A percentile compares a stretch with the other conserved stretches of the same genome.
Evolutionary conservation across 2,329 filamentous ascomycete genomes (phyloP).

Genomic region (Colletotrichum liaoningense): DNA sequence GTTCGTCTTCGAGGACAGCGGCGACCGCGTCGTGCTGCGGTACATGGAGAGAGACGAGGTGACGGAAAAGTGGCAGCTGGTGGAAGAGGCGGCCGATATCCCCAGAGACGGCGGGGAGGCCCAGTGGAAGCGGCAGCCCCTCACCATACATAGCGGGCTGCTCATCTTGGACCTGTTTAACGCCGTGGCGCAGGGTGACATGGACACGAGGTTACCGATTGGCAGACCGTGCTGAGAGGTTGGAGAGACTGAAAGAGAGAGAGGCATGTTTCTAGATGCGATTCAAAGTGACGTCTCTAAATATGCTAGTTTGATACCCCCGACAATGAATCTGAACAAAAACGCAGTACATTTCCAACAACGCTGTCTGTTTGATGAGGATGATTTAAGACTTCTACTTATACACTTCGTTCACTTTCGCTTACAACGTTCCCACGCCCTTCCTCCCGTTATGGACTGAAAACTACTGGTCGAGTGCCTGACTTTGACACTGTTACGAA

Average conservation of each 20-base stretch:
- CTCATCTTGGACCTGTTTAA: constrained; percentile 35
- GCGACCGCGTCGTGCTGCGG: constrained; percentile 45
- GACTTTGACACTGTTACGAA: constrained; percentile 32
- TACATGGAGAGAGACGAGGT: constrained; percentile 41
- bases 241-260: not conserved
- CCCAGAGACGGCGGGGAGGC: constrained; percentile 42
- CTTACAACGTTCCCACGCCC: not conserved
- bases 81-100: constrained; percentile 51
- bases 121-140: constrained; percentile 48
- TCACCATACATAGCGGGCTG: constrained; percentile 41
- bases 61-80: constrained; percentile 48
- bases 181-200: not conserved
- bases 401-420: not conserved
- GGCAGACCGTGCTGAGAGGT: not conserved
- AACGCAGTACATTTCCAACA: not conserved
- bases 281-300: not conserved
- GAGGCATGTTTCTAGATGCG: not conserved
- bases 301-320: constrained; percentile 4
- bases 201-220: no score
- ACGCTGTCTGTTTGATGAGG: not conserved
- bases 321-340: not conserved
- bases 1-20: constrained; percentile 48
- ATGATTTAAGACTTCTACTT: not conserved
- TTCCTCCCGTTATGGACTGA: not conserved
- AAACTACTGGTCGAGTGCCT: constrained; percentile 33